Percentiles rank a stretch among this genome's conserved stretches.
Conservation (phyloP, 179 eudicot species). For the Beta corolliflora region DNA sequence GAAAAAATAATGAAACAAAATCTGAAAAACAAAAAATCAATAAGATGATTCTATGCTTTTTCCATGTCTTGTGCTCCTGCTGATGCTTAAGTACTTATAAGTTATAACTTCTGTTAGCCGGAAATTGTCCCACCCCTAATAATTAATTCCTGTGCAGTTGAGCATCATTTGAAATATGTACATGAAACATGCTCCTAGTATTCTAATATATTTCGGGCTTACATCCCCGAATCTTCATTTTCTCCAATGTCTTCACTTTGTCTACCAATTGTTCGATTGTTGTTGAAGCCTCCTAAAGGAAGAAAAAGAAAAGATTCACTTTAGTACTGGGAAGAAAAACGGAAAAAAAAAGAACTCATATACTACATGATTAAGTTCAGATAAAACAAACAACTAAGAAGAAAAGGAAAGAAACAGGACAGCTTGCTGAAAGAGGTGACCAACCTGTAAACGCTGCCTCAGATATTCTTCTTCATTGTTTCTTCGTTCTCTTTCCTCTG, state of each 20-base stretch:
- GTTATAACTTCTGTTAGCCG: not conserved
- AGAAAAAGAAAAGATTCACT: not conserved
- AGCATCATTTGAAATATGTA: not conserved
- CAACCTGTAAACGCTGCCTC: constrained; percentile 36
- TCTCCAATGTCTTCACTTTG: constrained; percentile 46
- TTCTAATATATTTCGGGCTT: constrained; percentile 19
- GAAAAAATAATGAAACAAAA: not conserved
- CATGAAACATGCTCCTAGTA: not conserved
- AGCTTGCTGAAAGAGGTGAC: not conserved
- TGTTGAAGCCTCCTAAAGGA: constrained; percentile 45
- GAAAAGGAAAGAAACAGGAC: not conserved
- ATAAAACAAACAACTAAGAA: not conserved
- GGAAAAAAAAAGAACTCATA: not conserved
- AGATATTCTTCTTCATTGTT: constrained; percentile 43
- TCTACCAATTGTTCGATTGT: constrained; percentile 48
- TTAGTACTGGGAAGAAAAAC: not conserved
- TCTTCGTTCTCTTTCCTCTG: constrained; percentile 59
- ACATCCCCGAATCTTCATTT: constrained; percentile 20
- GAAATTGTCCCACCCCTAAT: not conserved
- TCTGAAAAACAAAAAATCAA: no score
- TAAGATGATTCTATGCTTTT: not conserved
- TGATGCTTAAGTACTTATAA: no score
- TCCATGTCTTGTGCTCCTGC: not conserved
- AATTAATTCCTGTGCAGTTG: not conserved
- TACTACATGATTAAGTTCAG: not conserved